Evolutionary conservation across 2,329 filamentous ascomycete genomes (phyloP).

Genomic region (Zasmidium cellare): DNA sequence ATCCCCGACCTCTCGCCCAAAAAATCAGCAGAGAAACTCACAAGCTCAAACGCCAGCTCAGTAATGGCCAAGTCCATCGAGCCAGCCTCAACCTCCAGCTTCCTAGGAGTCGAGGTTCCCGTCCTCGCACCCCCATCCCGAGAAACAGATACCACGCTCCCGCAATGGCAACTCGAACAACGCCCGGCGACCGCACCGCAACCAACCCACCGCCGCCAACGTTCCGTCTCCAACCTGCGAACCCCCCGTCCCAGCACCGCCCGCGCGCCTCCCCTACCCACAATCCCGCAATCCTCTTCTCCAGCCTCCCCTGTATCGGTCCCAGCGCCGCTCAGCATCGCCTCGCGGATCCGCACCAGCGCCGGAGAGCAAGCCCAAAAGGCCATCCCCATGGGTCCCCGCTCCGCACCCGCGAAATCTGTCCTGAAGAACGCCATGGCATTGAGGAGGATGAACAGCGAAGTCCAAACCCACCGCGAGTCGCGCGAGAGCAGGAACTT

Average conservation of each 20-base stretch:
- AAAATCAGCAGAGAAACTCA: constrained; percentile 22
- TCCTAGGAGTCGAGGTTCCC: constrained; percentile 24
- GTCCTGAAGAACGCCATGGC: constrained; percentile 41
- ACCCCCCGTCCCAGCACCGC: constrained; percentile 1
- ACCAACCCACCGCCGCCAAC: background rate
- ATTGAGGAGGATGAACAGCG: constrained; percentile 46
- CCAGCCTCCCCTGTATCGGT: constrained; percentile 1
- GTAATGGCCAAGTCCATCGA: constrained; percentile 27
- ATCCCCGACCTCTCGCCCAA: background rate
- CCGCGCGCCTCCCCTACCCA: constrained; percentile 19
- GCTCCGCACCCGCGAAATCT: constrained; percentile 37
- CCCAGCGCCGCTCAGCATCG: constrained; percentile 2
- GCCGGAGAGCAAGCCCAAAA: no score
- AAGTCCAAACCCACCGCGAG: constrained; percentile 26
- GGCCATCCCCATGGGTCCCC: constrained; percentile 34
- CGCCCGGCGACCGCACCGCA: background rate
- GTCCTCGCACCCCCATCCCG: constrained; percentile 24
- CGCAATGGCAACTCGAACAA: constrained; percentile 13
- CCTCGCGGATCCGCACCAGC: background rate
- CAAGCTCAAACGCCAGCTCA: constrained; percentile 34
- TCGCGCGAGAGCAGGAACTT: constrained; percentile 37
- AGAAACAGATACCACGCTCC: constrained; percentile 10
- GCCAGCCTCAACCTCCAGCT: constrained; percentile 18
- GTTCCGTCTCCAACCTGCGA: background rate
- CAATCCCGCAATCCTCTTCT: constrained; percentile 17